Evolutionary conservation across 1,139 yeast species (phyloP).

Genomic region (Cylindricascospora bacillispora): DNA sequence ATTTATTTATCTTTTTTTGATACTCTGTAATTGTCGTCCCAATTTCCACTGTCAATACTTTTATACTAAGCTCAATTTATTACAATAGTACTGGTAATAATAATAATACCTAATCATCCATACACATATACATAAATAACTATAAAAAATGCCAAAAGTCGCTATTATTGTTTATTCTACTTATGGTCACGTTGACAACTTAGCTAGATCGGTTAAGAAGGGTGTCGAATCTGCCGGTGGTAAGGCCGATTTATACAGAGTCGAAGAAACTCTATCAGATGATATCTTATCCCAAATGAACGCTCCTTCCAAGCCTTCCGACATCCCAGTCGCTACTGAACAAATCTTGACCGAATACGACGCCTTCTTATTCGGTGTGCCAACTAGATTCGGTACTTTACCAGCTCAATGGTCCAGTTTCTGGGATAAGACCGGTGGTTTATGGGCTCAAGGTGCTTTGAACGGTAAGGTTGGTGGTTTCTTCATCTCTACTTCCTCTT

Average conservation of each 20-base stretch:
- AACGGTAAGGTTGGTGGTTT: constrained; percentile 46
- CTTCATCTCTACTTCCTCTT: constrained; percentile 43
- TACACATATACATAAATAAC: no score
- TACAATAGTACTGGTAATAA: no score
- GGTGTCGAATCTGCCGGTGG: constrained; percentile 54
- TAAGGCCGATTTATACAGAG: constrained; percentile 44
- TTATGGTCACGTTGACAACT: constrained; percentile 44
- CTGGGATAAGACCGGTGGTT: constrained; percentile 49
- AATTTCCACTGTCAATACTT: no score
- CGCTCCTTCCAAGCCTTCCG: constrained; percentile 48
- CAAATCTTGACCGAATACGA: constrained; percentile 41
- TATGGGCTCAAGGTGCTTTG: constrained; percentile 48
- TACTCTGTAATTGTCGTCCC: no score
- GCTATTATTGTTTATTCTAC: constrained; percentile 52
- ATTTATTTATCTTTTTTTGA: no score
- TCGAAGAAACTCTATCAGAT: constrained; percentile 49
- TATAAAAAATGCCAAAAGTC: constrained; percentile 42
- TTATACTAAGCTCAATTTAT: no score
- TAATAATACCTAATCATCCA: no score
- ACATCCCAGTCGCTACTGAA: constrained; percentile 39
- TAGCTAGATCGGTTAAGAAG: constrained; percentile 43
- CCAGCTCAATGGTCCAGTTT: constrained; percentile 55
- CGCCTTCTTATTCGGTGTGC: constrained; percentile 51
- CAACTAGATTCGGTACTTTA: constrained; percentile 50
- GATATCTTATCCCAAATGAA: constrained; percentile 49